These are phyloP conservation scores for Pseudopediastrum boryanum DNA, from an alignment of 139 green algal genomes.

Conservation along the genomic window DNA sequence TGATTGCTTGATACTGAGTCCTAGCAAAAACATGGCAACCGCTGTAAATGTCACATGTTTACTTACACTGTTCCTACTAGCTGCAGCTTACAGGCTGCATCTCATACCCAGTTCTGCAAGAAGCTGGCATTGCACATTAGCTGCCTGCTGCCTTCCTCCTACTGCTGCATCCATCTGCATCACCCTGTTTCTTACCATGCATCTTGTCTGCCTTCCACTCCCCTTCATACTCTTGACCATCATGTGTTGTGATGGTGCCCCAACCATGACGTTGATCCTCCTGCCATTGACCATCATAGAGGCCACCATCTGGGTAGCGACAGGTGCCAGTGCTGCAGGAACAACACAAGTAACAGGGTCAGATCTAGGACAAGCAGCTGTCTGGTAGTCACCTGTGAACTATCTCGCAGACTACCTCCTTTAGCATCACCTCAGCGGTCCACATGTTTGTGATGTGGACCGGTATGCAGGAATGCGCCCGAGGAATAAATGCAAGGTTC, in stretches of 20 bases:
- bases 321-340: constrained; percentile 30
- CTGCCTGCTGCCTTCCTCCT: too few relatives aligned
- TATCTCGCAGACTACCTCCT: neutral
- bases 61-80: neutral
- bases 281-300: constrained; percentile 55
- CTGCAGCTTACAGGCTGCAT: neutral
- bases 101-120: neutral
- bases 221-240: constrained; percentile 45
- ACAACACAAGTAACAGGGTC: neutral
- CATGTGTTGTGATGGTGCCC: constrained; percentile 27
- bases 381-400: neutral
- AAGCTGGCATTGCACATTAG: neutral
- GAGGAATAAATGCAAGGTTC: neutral
- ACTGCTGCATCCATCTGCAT: too few relatives aligned
- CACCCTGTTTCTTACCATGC: constrained; percentile 35
- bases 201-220: constrained; percentile 46
- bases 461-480: neutral
- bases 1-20: too few relatives aligned
- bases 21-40: neutral
- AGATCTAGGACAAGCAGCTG: neutral
- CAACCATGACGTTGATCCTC: constrained; percentile 40
- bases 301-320: constrained; percentile 54
- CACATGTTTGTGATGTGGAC: neutral
- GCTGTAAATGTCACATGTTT: neutral
- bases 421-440: neutral